phyloP scores from a whole-genome alignment of 2,329 filamentous ascomycete genomes.

The Sarocladium brachiariae region DNA sequence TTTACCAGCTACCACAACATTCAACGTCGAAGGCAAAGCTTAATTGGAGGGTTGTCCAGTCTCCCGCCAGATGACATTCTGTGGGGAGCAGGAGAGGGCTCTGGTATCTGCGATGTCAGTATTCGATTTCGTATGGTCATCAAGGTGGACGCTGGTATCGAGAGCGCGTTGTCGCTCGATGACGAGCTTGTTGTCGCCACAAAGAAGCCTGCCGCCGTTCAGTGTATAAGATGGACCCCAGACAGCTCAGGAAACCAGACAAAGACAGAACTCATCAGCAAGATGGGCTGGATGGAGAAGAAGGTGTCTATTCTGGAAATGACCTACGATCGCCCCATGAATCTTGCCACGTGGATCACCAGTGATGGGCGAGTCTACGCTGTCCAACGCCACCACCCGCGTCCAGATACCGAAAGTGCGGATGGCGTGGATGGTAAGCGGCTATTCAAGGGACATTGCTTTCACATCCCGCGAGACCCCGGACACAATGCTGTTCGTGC shows the following conservation, averaged over 20 bases:
- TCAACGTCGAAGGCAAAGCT: slow-evolving; percentile 54
- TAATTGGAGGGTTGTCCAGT: slow-evolving; percentile 50
- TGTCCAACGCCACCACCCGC: slow-evolving; percentile 60
- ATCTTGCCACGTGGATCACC: slow-evolving; percentile 86
- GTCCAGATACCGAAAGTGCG: slow-evolving; percentile 34
- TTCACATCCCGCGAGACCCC: slow-evolving; percentile 63
- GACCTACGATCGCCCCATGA: slow-evolving; percentile 95
- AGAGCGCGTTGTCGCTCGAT: slow-evolving; percentile 78
- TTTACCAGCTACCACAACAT: slow-evolving; percentile 63
- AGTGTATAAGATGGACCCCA: slow-evolving; percentile 92
- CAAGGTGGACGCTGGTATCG: slow-evolving; percentile 92
- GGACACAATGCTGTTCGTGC: slow-evolving; percentile 61
- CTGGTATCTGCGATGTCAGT: slow-evolving; percentile 77
- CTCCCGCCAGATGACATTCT: slow-evolving; percentile 54
- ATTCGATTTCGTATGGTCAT: slow-evolving; percentile 96
- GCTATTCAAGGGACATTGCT: slow-evolving; percentile 85
- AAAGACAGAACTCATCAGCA: slow-evolving; percentile 80
- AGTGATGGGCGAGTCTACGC: slow-evolving; percentile 83
- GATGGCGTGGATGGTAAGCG: slow-evolving; percentile 49
- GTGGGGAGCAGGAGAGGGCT: slow-evolving; percentile 74
- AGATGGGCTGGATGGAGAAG: slow-evolving; percentile 79
- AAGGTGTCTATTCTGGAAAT: slow-evolving; percentile 73
- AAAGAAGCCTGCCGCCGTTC: slow-evolving; percentile 83
- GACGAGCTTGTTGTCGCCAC: slow-evolving; percentile 92
- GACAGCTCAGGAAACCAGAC: slow-evolving; percentile 79